Evolutionary conservation across 2,329 filamentous ascomycete genomes (phyloP), one percentile per base, ranked within the genome.

Genomic region (Alternaria arbusti): DNA sequence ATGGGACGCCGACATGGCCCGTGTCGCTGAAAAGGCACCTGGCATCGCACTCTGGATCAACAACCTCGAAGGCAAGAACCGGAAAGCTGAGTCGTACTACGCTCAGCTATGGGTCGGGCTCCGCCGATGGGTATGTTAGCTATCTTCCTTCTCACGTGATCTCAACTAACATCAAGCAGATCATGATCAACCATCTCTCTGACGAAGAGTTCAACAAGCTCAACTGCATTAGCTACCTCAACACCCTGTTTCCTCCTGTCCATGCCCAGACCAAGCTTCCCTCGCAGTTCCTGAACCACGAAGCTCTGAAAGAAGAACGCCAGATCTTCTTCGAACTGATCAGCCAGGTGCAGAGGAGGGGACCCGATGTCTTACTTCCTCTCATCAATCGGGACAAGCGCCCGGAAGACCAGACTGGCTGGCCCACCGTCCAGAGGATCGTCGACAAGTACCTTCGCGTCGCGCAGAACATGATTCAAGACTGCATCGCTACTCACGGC

Each of bases 201-300:
- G 81, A 89, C 28, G 81, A 84, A 30, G 87, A 88, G 1, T 89
- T 88, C 78, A 87, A 88, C 80, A 89, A 89, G 75, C 83, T 86
- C 70, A 90, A 90, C 74, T 89, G 88, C 73, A 83, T 90, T 66
- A 89, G 87, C 57, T 88, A 91, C 85, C 85, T 91, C 54, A 91
- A 91, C 78, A 90, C 88, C 10, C 81, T 91, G 28, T 88, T 90
- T 66, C 89, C 89, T 8, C 88, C 89, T 3, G 82, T 85, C 45
- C 81, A 82, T 17, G 69, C 61, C 20, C 57, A 63, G 26, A 67
- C 68, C 13, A 76, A 70, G 52, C 65, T 74, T 46, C 86, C 85
- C 6, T 87, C 86, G 10, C 78, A 83, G 26, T 83, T 86, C 55
- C 76, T 90, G 61, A 87, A 84, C 9, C 76, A 80, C 4, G 76